Conservation (phyloP, 768 basidiomycete genomes). For the Suillus paluster region DNA sequence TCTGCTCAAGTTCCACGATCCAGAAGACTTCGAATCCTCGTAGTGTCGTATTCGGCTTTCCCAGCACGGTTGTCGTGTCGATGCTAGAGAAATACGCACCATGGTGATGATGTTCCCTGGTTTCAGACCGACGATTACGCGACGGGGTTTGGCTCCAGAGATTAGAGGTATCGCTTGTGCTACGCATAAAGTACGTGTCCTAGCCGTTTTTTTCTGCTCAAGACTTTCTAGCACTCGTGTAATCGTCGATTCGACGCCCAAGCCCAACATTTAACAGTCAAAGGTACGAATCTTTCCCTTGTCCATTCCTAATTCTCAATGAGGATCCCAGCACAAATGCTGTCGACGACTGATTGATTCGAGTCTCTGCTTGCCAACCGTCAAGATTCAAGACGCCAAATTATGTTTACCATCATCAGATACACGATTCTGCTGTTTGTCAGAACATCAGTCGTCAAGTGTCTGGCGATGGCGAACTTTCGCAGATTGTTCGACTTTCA, state of each 20-base stretch:
- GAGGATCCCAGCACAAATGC: neutral
- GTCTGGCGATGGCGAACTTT: slow-evolving; percentile 50
- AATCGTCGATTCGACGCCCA: slow-evolving; percentile 41
- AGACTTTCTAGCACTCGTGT: slow-evolving; percentile 39
- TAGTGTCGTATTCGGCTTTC: slow-evolving; percentile 41
- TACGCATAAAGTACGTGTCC: neutral
- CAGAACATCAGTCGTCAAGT: slow-evolving; percentile 26
- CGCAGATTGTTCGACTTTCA: slow-evolving; percentile 38
- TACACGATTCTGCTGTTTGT: too few relatives aligned
- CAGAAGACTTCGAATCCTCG: slow-evolving; percentile 44
- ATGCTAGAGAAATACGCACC: neutral
- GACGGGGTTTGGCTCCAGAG: too few relatives aligned
- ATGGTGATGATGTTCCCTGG: too few relatives aligned
- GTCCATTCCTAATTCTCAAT: neutral
- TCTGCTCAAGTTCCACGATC: slow-evolving; percentile 44
- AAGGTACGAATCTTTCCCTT: slow-evolving; percentile 27
- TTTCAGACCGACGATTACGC: too few relatives aligned
- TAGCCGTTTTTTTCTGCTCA: slow-evolving; percentile 21
- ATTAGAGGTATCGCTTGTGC: too few relatives aligned
- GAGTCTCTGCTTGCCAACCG: too few relatives aligned
- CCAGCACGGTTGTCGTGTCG: too few relatives aligned
- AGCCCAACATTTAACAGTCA: too few relatives aligned
- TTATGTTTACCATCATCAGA: too few relatives aligned
- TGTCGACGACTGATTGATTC: too few relatives aligned
- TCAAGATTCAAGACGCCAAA: too few relatives aligned